Percentiles rank a stretch among this genome's conserved stretches.
Evolutionary conservation across 306 rosid genomes (phyloP).

Genomic region (Ammopiptanthus mongolicus): DNA sequence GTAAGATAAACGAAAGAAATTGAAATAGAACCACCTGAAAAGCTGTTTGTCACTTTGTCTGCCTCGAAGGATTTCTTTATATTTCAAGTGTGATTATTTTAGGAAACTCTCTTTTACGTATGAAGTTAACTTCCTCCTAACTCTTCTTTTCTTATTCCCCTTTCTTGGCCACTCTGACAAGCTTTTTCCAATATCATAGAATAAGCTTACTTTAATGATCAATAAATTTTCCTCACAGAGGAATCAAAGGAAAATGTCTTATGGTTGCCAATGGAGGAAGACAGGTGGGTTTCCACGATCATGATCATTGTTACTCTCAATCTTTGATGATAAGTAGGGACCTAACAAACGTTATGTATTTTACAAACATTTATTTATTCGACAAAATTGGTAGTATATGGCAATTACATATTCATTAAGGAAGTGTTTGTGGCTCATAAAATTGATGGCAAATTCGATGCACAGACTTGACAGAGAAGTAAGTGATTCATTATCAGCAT

Average conservation of each 20-base stretch:
- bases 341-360: conserved; percentile 23
- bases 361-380: not conserved
- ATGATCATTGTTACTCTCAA: conserved; percentile 14
- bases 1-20: conserved; percentile 26
- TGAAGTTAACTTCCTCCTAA: conserved; percentile 5
- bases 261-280: conserved; percentile 26
- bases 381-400: not conserved
- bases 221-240: conserved; percentile 4
- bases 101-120: not conserved
- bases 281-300: conserved; percentile 37
- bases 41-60: conserved; percentile 32
- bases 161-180: not conserved
- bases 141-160: not conserved
- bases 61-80: conserved; percentile 20
- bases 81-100: conserved; percentile 9
- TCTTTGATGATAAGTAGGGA: conserved; percentile 32
- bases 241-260: conserved; percentile 22
- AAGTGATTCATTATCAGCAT: not conserved
- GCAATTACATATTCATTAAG: conserved; percentile 14
- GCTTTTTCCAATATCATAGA: not conserved
- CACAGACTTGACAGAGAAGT: conserved; percentile 22
- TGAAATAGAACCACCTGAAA: conserved; percentile 35
- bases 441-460: conserved; percentile 21
- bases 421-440: conserved; percentile 30
- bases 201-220: conserved; percentile 24